Evolutionary conservation across 2,329 filamentous ascomycete genomes (phyloP), one percentile per base, ranked within the genome.

Genomic region (Cercospora janseana): DNA sequence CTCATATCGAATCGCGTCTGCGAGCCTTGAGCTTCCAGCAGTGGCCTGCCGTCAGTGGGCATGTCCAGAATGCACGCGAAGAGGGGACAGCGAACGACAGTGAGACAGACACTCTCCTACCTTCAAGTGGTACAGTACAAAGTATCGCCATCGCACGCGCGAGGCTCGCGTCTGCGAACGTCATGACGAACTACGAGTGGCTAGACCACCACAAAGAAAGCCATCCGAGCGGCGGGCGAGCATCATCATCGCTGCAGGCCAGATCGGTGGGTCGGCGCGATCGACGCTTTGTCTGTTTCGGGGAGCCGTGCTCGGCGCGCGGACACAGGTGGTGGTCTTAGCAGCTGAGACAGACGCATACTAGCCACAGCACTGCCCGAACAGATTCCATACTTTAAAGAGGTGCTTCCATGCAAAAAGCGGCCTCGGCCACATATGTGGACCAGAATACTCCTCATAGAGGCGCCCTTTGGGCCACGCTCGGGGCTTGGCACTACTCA

Each of bases 1-100:
- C 57, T 60, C 64, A 66, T 69, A 37, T 69, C 63, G 62, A 65
- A 69, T 37, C 66, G 65, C 8, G 63, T 60, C 53, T 66, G 63
- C 28, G 66, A 67, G 53, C 55, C 61, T 46, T 61, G 50, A 41
- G 60, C 57, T 38, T 60, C 37, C 18, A 64, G 52, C 27, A 63
- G 49, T 34, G 62, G 63, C 35, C 58, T 56, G 16, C 53, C 60
- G 29, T 64, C 61, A 46, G 57, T 49, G 12, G 44, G 44, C 44
- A 46, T 46, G 31, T 37, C 44, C 26, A 24, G 13, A 18, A 32
- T n/a, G 8, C 16, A 16, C 21, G 24, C n/a, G 12, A 28, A 27
- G 32, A 21, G 38, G 18, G 8, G 6, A 1, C 9, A 18, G 27
- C 9, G 27, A 9, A 21, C 20, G n/a, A 21, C 20, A 23, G 9